Evolutionary conservation across 208 protist genomes (phyloP), one percentile per base, ranked within the genome.

Genomic region (Endotrypanum monterogeii): DNA sequence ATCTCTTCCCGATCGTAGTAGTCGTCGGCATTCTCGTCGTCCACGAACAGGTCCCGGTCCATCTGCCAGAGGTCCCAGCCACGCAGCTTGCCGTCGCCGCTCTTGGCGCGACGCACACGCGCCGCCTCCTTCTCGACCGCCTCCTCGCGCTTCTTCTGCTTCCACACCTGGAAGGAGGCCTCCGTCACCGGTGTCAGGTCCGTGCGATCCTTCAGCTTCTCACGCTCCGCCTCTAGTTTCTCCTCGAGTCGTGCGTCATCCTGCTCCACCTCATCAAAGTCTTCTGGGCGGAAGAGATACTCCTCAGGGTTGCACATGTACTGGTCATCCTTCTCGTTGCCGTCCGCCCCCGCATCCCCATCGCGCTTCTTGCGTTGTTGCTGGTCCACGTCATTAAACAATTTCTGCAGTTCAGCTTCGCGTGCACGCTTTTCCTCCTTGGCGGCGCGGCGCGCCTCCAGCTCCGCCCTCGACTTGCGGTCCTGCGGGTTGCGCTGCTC

Each of bases 211-310:
- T 83, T 65, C 78, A 97, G 85, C 57, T 84, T 91, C 83, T 93
- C 89, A 39, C 91, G 88, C 90, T 97, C 87, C 48, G 81, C 80
- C 87, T 97, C 93, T 23, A 97, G 79, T 70, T 79, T 69, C 83
- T 97, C 93, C 87, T 97, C 93, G 48, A 97, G 84, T 3, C 93
- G 85, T 23, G 81, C 80, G 12, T 96, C 91, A 67, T 96, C 91
- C 63, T 83, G 72, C 78, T 90, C 89, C 50, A 96, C 89, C 67
- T 94, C 91, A 11, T 96, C 93, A 67, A 96, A 96, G 83, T 97
- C 93, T 65, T 96, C 93, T 20, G 93, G 89, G 18, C 86, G 86
- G 82, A 95, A 97, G 20, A 97, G 88, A 78, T 97, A 97, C 23
- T 93, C 88, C 4, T 95, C 93, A 0, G 93, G 89, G 61, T 86